A percentile compares a stretch with the other conserved stretches of the same genome.
These are phyloP conservation scores for Cladophialophora bantiana DNA, from an alignment of 2,329 filamentous ascomycete species.

Conservation along the genomic window DNA sequence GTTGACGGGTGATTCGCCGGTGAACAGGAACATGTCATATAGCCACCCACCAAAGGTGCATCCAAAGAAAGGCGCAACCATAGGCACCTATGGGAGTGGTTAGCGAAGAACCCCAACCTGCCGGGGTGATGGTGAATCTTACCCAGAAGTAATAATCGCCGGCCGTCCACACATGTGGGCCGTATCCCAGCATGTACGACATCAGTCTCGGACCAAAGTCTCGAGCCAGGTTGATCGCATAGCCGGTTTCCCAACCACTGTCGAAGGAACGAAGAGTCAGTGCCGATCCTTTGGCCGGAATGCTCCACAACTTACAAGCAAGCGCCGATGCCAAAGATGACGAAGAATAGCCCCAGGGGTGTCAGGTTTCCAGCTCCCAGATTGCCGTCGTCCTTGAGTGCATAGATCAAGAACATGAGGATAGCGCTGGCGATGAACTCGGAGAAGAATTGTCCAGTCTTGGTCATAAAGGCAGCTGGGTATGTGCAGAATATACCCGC, in stretches of 20 bases:
- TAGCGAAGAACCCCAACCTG: background rate
- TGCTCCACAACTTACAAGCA: constrained; percentile 57
- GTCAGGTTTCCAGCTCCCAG: constrained; percentile 63
- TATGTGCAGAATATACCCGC: constrained; percentile 78
- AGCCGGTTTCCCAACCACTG: constrained; percentile 75
- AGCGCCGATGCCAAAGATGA: constrained; percentile 75
- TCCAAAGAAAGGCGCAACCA: constrained; percentile 73
- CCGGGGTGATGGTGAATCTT: background rate
- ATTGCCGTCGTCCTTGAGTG: constrained; percentile 61
- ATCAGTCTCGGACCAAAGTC: constrained; percentile 75
- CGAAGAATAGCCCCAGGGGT: constrained; percentile 71
- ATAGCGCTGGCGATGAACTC: constrained; percentile 73
- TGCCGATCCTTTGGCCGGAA: background rate
- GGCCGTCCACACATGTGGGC: constrained; percentile 69
- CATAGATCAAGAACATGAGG: constrained; percentile 76
- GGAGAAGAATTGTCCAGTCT: constrained; percentile 72
- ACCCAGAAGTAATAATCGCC: constrained; percentile 66
- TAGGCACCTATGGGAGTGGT: constrained; percentile 63
- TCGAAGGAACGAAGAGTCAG: constrained; percentile 1
- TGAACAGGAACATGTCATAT: constrained; percentile 73
- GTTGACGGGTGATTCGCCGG: constrained; percentile 71
- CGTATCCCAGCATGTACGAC: constrained; percentile 72
- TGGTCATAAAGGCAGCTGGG: constrained; percentile 67
- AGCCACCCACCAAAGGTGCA: constrained; percentile 68
- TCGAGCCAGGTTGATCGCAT: constrained; percentile 75